A percentile compares a stretch with the other conserved stretches of the same genome.
phyloP scores from a whole-genome alignment of 305 asterid genomes.

The Andrographis paniculata region DNA sequence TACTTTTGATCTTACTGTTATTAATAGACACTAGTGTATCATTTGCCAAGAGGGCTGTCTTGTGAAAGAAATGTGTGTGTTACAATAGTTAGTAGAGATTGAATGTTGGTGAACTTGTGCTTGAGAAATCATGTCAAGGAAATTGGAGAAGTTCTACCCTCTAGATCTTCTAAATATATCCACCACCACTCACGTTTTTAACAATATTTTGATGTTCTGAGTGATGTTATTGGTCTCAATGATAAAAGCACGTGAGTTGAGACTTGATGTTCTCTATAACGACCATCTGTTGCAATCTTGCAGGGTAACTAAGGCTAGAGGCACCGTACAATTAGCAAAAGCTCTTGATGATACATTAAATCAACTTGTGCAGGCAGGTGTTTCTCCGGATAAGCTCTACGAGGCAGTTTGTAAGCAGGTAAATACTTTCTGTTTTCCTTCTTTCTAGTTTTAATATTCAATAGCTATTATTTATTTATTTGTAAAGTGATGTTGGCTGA shows the following conservation, averaged over 20 bases:
- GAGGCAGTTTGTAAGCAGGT: slow-evolving; percentile 95
- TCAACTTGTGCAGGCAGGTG: slow-evolving; percentile 78
- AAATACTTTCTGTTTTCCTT: slow-evolving; percentile 9
- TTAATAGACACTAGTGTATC: background rate
- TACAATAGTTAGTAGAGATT: background rate
- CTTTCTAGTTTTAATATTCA: slow-evolving; percentile 5
- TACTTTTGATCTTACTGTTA: slow-evolving; percentile 17
- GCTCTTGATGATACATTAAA: slow-evolving; percentile 87
- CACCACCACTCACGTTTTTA: no score
- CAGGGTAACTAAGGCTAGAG: slow-evolving; percentile 76
- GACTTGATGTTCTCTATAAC: slow-evolving; percentile 10
- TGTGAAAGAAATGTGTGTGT: slow-evolving; percentile 4
- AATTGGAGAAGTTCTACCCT: slow-evolving; percentile 5
- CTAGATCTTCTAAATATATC: background rate
- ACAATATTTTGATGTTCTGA: no score
- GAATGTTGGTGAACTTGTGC: background rate
- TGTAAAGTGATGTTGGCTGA: slow-evolving; percentile 14
- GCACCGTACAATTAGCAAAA: slow-evolving; percentile 50
- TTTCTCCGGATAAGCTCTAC: slow-evolving; percentile 79
- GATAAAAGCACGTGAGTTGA: background rate
- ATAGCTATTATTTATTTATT: slow-evolving; percentile 2
- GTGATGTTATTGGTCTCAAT: no score
- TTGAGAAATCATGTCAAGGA: slow-evolving; percentile 3
- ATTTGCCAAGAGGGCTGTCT: slow-evolving; percentile 3
- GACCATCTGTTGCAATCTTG: slow-evolving; percentile 20